Percentiles rank a stretch among this genome's conserved stretches.
Conservation (phyloP, 2,329 filamentous ascomycete genomes). For the Epichloe amarillans region DNA sequence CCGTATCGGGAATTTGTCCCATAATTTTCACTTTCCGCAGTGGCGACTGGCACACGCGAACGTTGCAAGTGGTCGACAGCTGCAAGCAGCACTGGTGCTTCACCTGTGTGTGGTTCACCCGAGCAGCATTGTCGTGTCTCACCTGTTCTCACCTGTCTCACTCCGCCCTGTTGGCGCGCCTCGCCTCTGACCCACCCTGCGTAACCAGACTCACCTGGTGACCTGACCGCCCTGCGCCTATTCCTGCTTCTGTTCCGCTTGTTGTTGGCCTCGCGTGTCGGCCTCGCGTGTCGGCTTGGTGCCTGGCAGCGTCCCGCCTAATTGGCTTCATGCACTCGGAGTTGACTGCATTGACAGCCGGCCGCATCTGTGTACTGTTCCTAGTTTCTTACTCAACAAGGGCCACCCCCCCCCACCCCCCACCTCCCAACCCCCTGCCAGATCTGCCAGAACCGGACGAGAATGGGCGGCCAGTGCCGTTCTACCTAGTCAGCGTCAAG, state of each 20-base stretch:
- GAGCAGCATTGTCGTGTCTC: not conserved
- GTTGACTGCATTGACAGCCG: constrained; percentile 5
- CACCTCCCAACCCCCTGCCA: not conserved
- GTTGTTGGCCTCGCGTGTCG: not conserved
- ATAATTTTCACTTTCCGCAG: not conserved
- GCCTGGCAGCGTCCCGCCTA: constrained; percentile 3
- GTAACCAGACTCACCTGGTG: too few relatives aligned
- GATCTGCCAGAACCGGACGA: constrained; percentile 5
- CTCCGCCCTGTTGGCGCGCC: not conserved
- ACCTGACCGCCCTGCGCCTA: too few relatives aligned
- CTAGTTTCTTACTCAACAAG: too few relatives aligned
- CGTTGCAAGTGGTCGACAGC: not conserved
- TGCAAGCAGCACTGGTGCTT: not conserved
- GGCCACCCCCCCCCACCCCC: too few relatives aligned
- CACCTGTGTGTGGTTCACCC: not conserved
- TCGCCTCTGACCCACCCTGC: not conserved
- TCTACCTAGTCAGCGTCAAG: not conserved
- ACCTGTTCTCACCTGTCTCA: not conserved
- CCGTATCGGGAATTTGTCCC: not conserved
- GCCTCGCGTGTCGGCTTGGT: not conserved
- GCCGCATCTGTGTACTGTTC: not conserved
- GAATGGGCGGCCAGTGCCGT: constrained; percentile 2
- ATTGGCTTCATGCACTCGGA: constrained; percentile 4
- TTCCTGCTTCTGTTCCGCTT: not conserved
- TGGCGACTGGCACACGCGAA: not conserved